Evolutionary conservation across 2,329 filamentous ascomycete genomes (phyloP).

Genomic region (Coniochaeta hoffmannii): DNA sequence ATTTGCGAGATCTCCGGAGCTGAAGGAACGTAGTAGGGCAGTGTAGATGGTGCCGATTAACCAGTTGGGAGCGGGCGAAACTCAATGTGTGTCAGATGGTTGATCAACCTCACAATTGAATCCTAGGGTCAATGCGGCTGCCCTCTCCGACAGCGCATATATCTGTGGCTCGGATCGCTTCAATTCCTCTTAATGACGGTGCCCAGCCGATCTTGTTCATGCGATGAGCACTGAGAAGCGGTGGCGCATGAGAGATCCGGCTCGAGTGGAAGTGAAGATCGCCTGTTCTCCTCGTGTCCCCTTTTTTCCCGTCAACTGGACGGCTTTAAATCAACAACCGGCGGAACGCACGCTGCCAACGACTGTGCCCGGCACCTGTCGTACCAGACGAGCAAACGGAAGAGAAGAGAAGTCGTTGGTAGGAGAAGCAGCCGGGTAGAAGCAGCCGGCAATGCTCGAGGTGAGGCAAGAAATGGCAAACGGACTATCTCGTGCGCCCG

Average conservation of each 20-base stretch:
- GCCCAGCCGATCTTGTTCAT: background rate
- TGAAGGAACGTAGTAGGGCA: background rate
- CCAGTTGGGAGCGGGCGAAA: constrained; percentile 5
- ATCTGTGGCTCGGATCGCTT: constrained; percentile 2
- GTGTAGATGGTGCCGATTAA: background rate
- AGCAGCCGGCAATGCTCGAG: background rate
- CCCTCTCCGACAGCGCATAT: constrained; percentile 6
- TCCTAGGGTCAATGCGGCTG: constrained; percentile 6
- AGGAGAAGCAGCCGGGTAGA: background rate
- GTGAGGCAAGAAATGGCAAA: background rate
- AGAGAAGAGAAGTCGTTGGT: background rate
- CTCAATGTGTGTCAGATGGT: constrained; percentile 6
- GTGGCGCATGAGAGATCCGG: background rate
- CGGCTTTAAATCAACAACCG: background rate
- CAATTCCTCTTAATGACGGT: background rate
- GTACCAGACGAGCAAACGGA: background rate
- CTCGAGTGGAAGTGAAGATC: background rate
- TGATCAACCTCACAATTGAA: constrained; percentile 4
- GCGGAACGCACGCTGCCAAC: background rate
- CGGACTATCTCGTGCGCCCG: background rate
- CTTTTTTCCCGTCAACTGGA: background rate
- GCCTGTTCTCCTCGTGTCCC: background rate
- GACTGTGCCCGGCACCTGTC: background rate
- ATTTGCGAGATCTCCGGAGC: background rate
- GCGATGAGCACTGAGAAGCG: background rate